These are phyloP conservation scores for Suhomyces anneliseae DNA, from an alignment of 1,139 yeast species.

Conservation along the genomic window DNA sequence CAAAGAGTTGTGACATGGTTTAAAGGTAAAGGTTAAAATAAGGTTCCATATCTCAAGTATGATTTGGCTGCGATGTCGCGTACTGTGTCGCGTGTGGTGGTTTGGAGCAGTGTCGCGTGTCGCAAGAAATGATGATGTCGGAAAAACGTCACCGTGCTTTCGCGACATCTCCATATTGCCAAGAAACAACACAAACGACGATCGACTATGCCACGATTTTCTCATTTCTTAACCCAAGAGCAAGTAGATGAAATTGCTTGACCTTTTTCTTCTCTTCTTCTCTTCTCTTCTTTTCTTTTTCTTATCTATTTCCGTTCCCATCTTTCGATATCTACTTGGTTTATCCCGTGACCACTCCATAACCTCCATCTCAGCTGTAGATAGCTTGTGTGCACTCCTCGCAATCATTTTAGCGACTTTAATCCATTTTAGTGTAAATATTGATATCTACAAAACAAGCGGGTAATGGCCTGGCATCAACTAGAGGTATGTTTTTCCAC, in stretches of 20 bases:
- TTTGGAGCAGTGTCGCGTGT: neutral
- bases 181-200: too few relatives aligned
- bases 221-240: too few relatives aligned
- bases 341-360: neutral
- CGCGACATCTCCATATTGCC: too few relatives aligned
- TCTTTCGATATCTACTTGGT: neutral
- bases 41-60: too few relatives aligned
- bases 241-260: too few relatives aligned
- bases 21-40: too few relatives aligned
- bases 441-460: too few relatives aligned
- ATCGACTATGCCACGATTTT: too few relatives aligned
- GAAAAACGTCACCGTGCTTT: too few relatives aligned
- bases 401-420: neutral
- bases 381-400: neutral
- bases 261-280: too few relatives aligned
- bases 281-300: neutral
- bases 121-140: neutral
- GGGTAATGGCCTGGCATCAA: conserved; percentile 40
- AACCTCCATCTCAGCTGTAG: neutral
- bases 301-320: neutral
- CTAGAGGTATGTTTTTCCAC: conserved; percentile 34
- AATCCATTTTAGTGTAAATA: too few relatives aligned
- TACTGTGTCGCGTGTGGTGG: neutral
- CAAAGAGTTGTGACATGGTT: conserved; percentile 4
- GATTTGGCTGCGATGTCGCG: too few relatives aligned